Evolutionary conservation across 2,329 filamentous ascomycete species (phyloP).

Genomic region (Ophiostoma triangulosporum): DNA sequence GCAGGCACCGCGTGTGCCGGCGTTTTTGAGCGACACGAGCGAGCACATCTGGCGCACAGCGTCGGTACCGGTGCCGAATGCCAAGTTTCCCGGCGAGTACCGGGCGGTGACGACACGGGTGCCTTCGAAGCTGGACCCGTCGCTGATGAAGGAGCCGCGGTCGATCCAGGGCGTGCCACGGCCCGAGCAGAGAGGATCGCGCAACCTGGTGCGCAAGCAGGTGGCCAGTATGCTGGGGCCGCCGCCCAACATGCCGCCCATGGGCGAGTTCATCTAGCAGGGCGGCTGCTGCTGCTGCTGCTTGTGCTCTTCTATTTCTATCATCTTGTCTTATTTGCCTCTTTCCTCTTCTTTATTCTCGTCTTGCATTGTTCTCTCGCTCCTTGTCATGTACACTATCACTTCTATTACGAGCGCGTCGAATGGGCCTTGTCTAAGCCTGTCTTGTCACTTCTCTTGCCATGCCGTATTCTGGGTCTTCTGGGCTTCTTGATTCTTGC

Average conservation of each 20-base stretch:
- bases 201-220: slow-evolving; percentile 41
- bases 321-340: background rate
- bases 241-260: slow-evolving; percentile 9
- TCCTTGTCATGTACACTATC: background rate
- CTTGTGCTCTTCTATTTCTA: background rate
- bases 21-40: slow-evolving; percentile 56
- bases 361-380: background rate
- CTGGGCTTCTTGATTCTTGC: background rate
- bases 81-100: slow-evolving; percentile 51
- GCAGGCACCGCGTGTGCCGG: slow-evolving; percentile 28
- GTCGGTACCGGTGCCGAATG: slow-evolving; percentile 44
- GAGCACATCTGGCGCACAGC: slow-evolving; percentile 70
- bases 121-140: slow-evolving; percentile 71
- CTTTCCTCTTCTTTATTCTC: background rate
- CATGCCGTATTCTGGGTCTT: background rate
- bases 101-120: slow-evolving; percentile 47
- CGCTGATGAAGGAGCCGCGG: slow-evolving; percentile 82
- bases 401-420: background rate
- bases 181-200: slow-evolving; percentile 36
- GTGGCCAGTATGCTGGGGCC: slow-evolving; percentile 28
- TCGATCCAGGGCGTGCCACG: slow-evolving; percentile 78
- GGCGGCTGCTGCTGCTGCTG: background rate
- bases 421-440: background rate
- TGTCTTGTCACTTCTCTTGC: background rate
- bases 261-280: slow-evolving; percentile 1